phyloP scores from a whole-genome alignment of 2,329 filamentous ascomycete species.

The Arachnomyces sp. region DNA sequence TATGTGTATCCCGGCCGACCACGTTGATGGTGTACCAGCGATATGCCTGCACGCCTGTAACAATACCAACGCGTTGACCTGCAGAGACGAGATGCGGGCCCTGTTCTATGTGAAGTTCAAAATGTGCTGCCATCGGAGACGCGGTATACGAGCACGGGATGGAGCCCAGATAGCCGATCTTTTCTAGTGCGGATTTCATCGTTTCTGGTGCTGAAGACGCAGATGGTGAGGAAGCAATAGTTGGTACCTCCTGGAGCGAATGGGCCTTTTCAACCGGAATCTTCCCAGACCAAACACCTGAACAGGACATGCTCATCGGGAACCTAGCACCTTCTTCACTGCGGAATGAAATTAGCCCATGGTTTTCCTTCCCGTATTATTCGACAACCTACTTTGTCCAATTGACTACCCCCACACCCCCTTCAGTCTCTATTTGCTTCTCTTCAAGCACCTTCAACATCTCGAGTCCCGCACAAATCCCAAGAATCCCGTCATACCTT shows the following conservation, averaged over 20 bases:
- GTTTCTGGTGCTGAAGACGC: conserved; percentile 50
- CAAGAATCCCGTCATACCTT: conserved; percentile 57
- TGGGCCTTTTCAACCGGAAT: conserved; percentile 58
- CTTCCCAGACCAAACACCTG: conserved; percentile 68
- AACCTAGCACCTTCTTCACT: conserved; percentile 78
- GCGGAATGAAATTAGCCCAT: conserved; percentile 1
- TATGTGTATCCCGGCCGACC: conserved; percentile 61
- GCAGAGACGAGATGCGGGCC: conserved; percentile 64
- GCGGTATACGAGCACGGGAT: conserved; percentile 50
- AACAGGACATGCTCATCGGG: conserved; percentile 65
- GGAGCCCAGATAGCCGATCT: conserved; percentile 62
- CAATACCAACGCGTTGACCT: conserved; percentile 59
- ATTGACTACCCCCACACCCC: conserved; percentile 66
- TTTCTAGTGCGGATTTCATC: conserved; percentile 60
- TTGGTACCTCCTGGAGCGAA: conserved; percentile 53
- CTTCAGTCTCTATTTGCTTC: conserved; percentile 59
- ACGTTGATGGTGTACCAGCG: conserved; percentile 65
- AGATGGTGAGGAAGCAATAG: conserved; percentile 34
- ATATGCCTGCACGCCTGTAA: conserved; percentile 67
- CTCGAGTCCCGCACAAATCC: conserved; percentile 65
- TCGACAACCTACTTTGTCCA: conserved; percentile 57
- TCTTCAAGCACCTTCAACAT: conserved; percentile 63
- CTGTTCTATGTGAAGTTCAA: conserved; percentile 81
- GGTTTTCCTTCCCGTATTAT: conserved; percentile 9
- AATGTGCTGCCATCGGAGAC: conserved; percentile 66